Evolutionary conservation across 2,329 filamentous ascomycete species (phyloP).

Genomic region (Penicillium decumbens): DNA sequence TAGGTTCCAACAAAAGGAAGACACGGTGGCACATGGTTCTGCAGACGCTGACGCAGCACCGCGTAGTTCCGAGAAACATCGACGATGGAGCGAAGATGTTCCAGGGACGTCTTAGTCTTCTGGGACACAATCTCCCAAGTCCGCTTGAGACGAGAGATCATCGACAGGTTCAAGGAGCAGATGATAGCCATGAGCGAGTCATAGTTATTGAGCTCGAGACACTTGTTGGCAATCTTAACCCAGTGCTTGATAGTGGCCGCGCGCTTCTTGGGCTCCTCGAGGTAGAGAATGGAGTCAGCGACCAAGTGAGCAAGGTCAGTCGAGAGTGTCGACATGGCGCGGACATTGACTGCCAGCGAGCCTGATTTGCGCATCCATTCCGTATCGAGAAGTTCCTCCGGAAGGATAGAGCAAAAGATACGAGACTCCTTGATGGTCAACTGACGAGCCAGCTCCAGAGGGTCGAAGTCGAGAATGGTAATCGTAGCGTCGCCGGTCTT

Average conservation of each 20-base stretch:
- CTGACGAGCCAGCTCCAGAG: slow-evolving; percentile 84
- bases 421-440: slow-evolving; percentile 87
- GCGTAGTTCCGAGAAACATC: slow-evolving; percentile 90
- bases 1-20: slow-evolving; percentile 95
- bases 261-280: slow-evolving; percentile 88
- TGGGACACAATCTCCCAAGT: slow-evolving; percentile 87
- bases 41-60: slow-evolving; percentile 73
- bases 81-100: slow-evolving; percentile 74
- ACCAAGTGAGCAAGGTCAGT: slow-evolving; percentile 91
- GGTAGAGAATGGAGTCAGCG: slow-evolving; percentile 81
- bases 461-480: slow-evolving; percentile 83
- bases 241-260: slow-evolving; percentile 91
- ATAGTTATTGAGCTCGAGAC: slow-evolving; percentile 87
- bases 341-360: slow-evolving; percentile 77
- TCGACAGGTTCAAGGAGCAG: slow-evolving; percentile 86
- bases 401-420: slow-evolving; percentile 86
- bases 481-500: slow-evolving; percentile 66
- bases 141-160: slow-evolving; percentile 77
- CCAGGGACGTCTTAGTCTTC: slow-evolving; percentile 76
- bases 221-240: slow-evolving; percentile 89
- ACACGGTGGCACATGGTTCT: slow-evolving; percentile 84
- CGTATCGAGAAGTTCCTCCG: slow-evolving; percentile 83
- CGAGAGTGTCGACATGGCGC: slow-evolving; percentile 86
- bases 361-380: slow-evolving; percentile 91
- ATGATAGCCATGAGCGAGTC: slow-evolving; percentile 96